phyloP scores from a whole-genome alignment of 306 rosid species.

The Abrus precatorius region DNA sequence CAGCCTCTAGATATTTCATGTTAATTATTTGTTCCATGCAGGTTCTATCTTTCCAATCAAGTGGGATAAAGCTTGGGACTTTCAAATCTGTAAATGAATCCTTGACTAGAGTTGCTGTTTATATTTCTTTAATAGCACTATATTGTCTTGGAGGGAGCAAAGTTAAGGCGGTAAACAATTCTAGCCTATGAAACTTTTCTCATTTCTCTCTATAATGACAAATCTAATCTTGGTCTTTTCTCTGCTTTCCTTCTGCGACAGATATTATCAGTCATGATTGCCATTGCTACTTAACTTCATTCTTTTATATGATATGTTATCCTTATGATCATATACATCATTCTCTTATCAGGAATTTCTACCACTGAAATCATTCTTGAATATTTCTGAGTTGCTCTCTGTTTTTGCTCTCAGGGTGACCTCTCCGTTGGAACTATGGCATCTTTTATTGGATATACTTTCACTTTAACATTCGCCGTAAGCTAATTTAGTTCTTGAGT shows the following conservation, averaged over 20 bases:
- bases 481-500: constrained; percentile 50
- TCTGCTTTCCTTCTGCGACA: background rate
- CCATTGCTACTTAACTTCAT: background rate
- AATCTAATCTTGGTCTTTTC: constrained; percentile 5
- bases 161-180: constrained; percentile 89
- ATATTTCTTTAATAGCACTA: constrained; percentile 75
- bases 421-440: constrained; percentile 95
- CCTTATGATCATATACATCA: constrained; percentile 1
- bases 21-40: constrained; percentile 54
- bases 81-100: constrained; percentile 91
- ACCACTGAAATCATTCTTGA: constrained; percentile 24
- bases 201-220: constrained; percentile 9
- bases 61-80: constrained; percentile 91
- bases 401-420: constrained; percentile 78
- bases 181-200: constrained; percentile 29
- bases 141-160: constrained; percentile 97
- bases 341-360: constrained; percentile 25
- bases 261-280: constrained; percentile 11
- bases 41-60: constrained; percentile 89
- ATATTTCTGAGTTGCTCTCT: constrained; percentile 41
- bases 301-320: background rate
- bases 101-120: constrained; percentile 90
- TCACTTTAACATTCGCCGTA: constrained; percentile 96
- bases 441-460: constrained; percentile 96
- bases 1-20: constrained; percentile 30